These are phyloP conservation scores for Gossypium australe DNA, from an alignment of 345 rosid species.

Conservation along the genomic window DNA sequence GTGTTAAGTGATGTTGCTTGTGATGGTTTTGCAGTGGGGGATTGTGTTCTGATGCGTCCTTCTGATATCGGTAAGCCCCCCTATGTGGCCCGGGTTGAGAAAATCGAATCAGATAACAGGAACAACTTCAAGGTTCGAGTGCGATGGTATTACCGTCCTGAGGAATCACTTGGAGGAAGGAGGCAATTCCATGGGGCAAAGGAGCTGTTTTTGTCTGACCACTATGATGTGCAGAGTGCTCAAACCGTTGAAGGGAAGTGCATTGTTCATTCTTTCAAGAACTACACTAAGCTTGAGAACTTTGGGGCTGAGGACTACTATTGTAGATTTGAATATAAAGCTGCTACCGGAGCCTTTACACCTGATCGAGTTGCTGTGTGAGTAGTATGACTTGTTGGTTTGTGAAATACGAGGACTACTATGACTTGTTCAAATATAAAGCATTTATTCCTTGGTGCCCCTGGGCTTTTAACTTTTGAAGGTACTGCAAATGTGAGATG, in stretches of 20 bases:
- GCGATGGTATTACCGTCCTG: constrained; percentile 87
- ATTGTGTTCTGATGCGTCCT: constrained; percentile 87
- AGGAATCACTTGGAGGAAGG: constrained; percentile 80
- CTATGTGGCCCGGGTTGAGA: constrained; percentile 74
- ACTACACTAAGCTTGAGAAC: constrained; percentile 68
- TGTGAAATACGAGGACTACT: background rate
- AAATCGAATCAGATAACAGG: constrained; percentile 65
- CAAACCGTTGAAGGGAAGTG: constrained; percentile 86
- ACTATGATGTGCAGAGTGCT: constrained; percentile 72
- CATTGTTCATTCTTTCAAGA: constrained; percentile 67
- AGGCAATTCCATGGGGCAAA: constrained; percentile 87
- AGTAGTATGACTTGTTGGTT: constrained; percentile 31
- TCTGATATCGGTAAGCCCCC: constrained; percentile 66
- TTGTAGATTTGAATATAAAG: constrained; percentile 80
- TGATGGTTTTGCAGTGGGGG: constrained; percentile 45
- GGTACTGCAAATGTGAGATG: constrained; percentile 94
- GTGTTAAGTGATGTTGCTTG: background rate
- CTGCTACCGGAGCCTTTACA: constrained; percentile 73
- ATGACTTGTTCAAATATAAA: no score
- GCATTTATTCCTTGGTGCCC: constrained; percentile 9
- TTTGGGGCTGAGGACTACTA: constrained; percentile 80
- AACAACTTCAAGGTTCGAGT: constrained; percentile 66
- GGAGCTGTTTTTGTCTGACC: constrained; percentile 88
- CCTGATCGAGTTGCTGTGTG: constrained; percentile 92
- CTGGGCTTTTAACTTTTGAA: constrained; percentile 25